A percentile compares a stretch with the other conserved stretches of the same genome.
These are phyloP conservation scores for Penicillium brevicompactum DNA, from an alignment of 2,329 filamentous ascomycete genomes.

Conservation along the genomic window DNA sequence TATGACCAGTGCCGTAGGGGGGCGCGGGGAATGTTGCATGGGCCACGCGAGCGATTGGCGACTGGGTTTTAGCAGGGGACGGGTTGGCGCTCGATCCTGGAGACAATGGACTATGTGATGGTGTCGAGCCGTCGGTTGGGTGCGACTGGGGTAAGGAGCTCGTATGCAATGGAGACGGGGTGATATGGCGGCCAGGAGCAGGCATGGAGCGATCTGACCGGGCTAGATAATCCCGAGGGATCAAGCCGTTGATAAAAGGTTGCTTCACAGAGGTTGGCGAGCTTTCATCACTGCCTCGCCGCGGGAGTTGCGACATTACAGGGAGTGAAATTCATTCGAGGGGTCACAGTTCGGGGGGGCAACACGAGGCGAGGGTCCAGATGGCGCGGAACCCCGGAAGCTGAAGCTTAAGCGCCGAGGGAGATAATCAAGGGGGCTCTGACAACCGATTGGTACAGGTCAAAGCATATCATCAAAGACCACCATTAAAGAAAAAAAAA, in stretches of 20 bases:
- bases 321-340: conserved; percentile 23
- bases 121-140: conserved; percentile 21
- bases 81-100: conserved; percentile 26
- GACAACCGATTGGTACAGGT: conserved; percentile 10
- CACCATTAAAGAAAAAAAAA: background rate
- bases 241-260: conserved; percentile 30
- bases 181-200: conserved; percentile 29
- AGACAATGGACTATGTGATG: conserved; percentile 31
- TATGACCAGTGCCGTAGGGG: conserved; percentile 25
- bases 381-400: conserved; percentile 20
- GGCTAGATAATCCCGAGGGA: conserved; percentile 39
- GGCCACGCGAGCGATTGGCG: conserved; percentile 26
- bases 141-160: conserved; percentile 25
- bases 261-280: conserved; percentile 16
- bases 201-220: conserved; percentile 30
- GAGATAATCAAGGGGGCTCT: conserved; percentile 10
- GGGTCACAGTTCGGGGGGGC: conserved; percentile 13
- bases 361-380: conserved; percentile 16
- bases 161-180: conserved; percentile 35
- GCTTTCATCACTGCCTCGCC: conserved; percentile 32
- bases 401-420: conserved; percentile 15
- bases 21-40: conserved; percentile 35
- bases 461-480: background rate
- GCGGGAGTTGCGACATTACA: conserved; percentile 38
- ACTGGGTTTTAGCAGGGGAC: conserved; percentile 24